Evolutionary conservation across 768 basidiomycete genomes (phyloP).

Genomic region (Gymnopilus junonius): DNA sequence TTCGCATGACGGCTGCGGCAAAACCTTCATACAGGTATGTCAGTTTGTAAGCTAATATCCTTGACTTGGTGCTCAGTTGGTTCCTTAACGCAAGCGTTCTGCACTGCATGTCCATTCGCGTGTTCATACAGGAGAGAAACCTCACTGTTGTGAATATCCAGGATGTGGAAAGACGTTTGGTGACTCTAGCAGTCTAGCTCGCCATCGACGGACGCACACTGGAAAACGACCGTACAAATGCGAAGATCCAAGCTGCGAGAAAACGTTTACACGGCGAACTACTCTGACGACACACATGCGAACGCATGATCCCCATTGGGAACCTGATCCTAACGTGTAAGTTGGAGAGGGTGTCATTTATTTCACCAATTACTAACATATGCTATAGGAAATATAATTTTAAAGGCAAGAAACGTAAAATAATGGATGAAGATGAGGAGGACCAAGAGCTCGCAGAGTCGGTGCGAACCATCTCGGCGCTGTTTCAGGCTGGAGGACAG

Average conservation of each 20-base stretch:
- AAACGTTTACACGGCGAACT: slow-evolving; percentile 86
- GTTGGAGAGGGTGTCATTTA: slow-evolving; percentile 29
- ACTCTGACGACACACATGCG: slow-evolving; percentile 88
- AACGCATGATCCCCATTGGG: slow-evolving; percentile 85
- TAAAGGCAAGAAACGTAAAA: slow-evolving; percentile 70
- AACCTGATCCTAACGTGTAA: slow-evolving; percentile 82
- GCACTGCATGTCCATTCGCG: slow-evolving; percentile 88
- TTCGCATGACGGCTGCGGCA: slow-evolving; percentile 73
- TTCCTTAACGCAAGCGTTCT: slow-evolving; percentile 65
- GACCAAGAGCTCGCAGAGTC: slow-evolving; percentile 72
- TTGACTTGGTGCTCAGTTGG: slow-evolving; percentile 1
- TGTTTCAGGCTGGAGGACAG: slow-evolving; percentile 57
- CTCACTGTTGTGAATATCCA: slow-evolving; percentile 89
- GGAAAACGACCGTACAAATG: slow-evolving; percentile 89
- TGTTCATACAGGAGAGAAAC: slow-evolving; percentile 93
- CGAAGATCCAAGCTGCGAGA: slow-evolving; percentile 80
- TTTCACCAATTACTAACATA: slow-evolving; percentile 22
- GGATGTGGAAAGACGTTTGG: slow-evolving; percentile 88
- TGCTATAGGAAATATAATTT: slow-evolving; percentile 72
- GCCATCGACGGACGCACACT: slow-evolving; percentile 89
- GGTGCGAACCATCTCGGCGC: slow-evolving; percentile 73
- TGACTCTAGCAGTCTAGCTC: slow-evolving; percentile 89
- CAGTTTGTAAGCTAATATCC: slow-evolving; percentile 2
- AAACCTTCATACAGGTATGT: slow-evolving; percentile 89
- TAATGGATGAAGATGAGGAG: slow-evolving; percentile 56